A percentile compares a stretch with the other conserved stretches of the same genome.
These are phyloP conservation scores for Westerdykella aurantiaca DNA, from an alignment of 2,329 filamentous ascomycete species.

Conservation along the genomic window DNA sequence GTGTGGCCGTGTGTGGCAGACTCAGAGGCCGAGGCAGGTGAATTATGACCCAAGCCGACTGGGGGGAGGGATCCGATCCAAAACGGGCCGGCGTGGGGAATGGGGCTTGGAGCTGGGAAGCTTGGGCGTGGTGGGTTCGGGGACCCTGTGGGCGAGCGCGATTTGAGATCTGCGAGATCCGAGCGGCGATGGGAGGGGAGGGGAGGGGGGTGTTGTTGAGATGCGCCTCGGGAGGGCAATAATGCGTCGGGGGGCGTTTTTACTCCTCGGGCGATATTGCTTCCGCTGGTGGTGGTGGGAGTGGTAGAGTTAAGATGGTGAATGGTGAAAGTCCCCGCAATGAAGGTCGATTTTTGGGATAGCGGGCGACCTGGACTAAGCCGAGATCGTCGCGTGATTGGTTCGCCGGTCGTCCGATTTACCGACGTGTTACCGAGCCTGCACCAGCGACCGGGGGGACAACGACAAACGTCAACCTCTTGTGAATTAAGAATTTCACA, in stretches of 20 bases:
- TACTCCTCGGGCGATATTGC: no score
- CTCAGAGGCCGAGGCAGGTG: background rate
- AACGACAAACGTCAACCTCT: no score
- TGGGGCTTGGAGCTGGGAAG: background rate
- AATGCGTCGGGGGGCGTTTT: background rate
- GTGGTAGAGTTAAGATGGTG: no score
- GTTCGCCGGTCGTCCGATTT: no score
- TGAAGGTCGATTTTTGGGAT: no score
- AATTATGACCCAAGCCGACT: background rate
- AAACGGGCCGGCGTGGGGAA: background rate
- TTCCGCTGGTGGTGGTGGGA: no score
- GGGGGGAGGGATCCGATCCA: background rate
- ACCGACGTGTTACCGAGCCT: no score
- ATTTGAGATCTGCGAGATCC: background rate
- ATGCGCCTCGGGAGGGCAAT: background rate
- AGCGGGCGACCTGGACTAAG: no score
- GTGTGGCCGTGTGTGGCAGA: background rate
- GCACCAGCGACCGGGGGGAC: no score
- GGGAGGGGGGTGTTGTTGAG: background rate
- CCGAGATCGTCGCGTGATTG: no score
- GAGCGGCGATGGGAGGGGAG: background rate
- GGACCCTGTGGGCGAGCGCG: background rate
- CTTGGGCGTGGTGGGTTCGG: background rate
- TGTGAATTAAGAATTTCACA: no score
- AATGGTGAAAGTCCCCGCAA: no score